Percentiles rank a stretch among this genome's conserved stretches.
These are phyloP conservation scores for Fusarium brachygibbosum DNA, from an alignment of 2,329 filamentous ascomycete species.

Conservation along the genomic window DNA sequence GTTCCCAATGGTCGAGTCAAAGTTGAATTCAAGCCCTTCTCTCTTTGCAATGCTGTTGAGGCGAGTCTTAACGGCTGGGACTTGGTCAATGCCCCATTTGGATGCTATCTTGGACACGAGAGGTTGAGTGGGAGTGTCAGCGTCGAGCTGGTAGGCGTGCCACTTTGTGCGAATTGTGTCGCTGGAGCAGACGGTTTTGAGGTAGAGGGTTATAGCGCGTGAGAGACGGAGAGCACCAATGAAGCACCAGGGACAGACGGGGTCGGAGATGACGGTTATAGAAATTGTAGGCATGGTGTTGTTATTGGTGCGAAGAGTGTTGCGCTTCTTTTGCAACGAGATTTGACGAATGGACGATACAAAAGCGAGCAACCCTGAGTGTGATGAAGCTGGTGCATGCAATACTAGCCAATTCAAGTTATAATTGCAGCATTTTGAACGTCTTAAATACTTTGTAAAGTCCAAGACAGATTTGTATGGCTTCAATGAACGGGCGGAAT, in stretches of 20 bases:
- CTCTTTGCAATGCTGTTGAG: constrained; percentile 69
- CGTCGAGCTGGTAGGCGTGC: constrained; percentile 86
- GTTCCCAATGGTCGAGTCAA: constrained; percentile 64
- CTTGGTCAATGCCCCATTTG: constrained; percentile 76
- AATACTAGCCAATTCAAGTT: neutral
- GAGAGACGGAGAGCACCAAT: constrained; percentile 82
- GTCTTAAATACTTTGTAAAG: neutral
- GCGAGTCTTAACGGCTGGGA: constrained; percentile 68
- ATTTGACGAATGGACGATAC: neutral
- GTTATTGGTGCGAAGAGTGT: neutral
- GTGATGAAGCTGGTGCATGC: neutral
- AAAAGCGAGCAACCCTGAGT: neutral
- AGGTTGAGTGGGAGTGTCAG: constrained; percentile 66
- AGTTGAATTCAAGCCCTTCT: constrained; percentile 80
- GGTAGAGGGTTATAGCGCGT: constrained; percentile 76
- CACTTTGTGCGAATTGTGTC: constrained; percentile 82
- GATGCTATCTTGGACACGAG: constrained; percentile 66
- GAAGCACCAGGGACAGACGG: constrained; percentile 84
- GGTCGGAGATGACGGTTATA: constrained; percentile 85
- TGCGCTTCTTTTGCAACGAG: neutral
- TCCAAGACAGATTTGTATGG: neutral
- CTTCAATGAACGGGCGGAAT: constrained; percentile 38
- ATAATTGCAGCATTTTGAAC: neutral
- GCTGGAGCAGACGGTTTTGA: constrained; percentile 69
- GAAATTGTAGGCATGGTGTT: constrained; percentile 77